Evolutionary conservation across 75 land plant species (phyloP), one percentile per base, ranked within the genome.

Genomic region (Sequoia sempervirens): DNA sequence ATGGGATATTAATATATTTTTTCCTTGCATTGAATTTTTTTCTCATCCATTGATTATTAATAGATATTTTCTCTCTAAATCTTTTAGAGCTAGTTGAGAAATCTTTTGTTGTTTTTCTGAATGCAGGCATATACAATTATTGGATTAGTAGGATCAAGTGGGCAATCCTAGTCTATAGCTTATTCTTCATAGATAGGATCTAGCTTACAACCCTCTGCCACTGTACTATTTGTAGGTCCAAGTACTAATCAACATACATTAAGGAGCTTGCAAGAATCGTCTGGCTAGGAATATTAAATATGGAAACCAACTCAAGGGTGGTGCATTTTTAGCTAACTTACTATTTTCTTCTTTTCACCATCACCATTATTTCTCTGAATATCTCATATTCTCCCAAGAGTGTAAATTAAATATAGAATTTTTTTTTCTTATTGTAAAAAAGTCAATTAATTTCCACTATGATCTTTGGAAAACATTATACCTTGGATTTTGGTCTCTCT

Each of bases 111-210:
- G 73, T 2, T 69, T 14, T 69, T 69, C 36, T 69, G 73, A 69
- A 20, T 11, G 23, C 83, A 85, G 86, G 86, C 86, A 11, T 85
- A 85, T 23, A 85, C 86, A 17, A 88, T 88, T 46, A 88, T 88
- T 89, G 81, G 73, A 58, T 45, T 88, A 64, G 90, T 89, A 34
- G 89, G 90, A 32, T 87, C 90, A 20, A 88, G 80, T 52, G 90
- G 90, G 37, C 84, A 89, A 46, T 88, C 90, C 11, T 88, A 89
- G 90, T 88, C 90, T 18, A 87, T 89, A 17, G 87, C 89, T 36
- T 88, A 88, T 73, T 87, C 90, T 30, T 83, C 83, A 17, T 89
- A 86, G 46, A 70, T 85, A 30, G 75, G 86, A 17, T 54, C 88
- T 64, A 86, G 52, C 37, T 64, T 84, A 36, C 70, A 86, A n/a